Conservation (phyloP, 1,139 yeast genomes). For the Candida labiduridarum region DNA sequence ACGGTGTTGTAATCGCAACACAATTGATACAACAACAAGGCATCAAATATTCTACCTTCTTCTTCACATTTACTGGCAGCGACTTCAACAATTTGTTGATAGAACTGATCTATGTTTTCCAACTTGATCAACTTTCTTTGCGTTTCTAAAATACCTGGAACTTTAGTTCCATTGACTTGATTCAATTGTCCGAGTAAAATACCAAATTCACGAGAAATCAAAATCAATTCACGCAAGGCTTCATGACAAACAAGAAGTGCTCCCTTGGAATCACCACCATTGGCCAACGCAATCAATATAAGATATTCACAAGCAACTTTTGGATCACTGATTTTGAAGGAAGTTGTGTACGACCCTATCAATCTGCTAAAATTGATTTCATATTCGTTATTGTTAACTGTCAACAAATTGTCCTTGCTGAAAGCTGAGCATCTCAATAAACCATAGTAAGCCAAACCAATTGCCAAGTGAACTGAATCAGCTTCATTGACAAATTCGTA, state of each 20-base stretch:
- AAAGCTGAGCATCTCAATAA: constrained; percentile 54
- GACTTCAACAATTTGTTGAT: constrained; percentile 69
- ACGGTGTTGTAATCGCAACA: constrained; percentile 89
- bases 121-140: constrained; percentile 71
- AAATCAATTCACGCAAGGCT: constrained; percentile 78
- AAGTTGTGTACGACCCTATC: constrained; percentile 72
- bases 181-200: constrained; percentile 80
- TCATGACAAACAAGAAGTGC: constrained; percentile 70
- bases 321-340: constrained; percentile 85
- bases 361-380: constrained; percentile 61
- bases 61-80: constrained; percentile 90
- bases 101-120: constrained; percentile 50
- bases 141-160: constrained; percentile 83
- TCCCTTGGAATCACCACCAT: constrained; percentile 27
- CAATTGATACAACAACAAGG: constrained; percentile 81
- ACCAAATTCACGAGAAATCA: constrained; percentile 84
- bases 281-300: constrained; percentile 63
- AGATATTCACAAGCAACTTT: constrained; percentile 88
- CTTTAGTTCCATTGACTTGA: constrained; percentile 67
- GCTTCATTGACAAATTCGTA: constrained; percentile 67
- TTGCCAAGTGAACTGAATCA: constrained; percentile 89
- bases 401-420: constrained; percentile 35
- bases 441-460: constrained; percentile 78
- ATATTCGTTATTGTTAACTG: constrained; percentile 36
- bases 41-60: constrained; percentile 88